Evolutionary conservation across 768 basidiomycete species (phyloP), one percentile per base, ranked within the genome.

Genomic region (Agrocybe praecox): DNA sequence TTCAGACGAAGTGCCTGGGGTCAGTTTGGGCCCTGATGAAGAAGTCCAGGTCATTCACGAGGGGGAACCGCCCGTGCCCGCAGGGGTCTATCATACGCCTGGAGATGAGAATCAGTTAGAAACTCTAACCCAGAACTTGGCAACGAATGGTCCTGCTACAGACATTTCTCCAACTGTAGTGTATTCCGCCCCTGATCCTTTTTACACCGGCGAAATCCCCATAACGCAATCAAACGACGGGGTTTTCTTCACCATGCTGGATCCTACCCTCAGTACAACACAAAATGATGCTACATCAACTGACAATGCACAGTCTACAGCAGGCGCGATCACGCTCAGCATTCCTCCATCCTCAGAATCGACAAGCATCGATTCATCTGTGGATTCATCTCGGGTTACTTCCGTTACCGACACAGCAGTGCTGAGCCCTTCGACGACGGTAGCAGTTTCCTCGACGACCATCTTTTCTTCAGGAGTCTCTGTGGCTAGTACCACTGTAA

Each of bases 1-100:
- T 29, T 53, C 34, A 23, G 49, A 59, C n/a, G 58, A 55, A 48
- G 43, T 51, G 7, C 53, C 53, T 17, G 46, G 55, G 14, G 43
- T 59, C 32, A 54, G 43, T 29, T 53, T 51, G 42, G 58, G 49
- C 19, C 45, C 58, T 19, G 45, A 44, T 26, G 58, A 49, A 1
- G 45, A 43, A 22, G 36, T 51, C 2, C 53, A 54, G 24, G 32
- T 59, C 43, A 34, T 46, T 32, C 46, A 51, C 23, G 58, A 48
- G 18, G 49, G 36, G n/a, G 34, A 44, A 11, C 2, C 17, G 26
- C 15, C 46, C 22, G 49, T 24, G 17, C 19, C 42, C 18, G 33
- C 33, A 26, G 52, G 19, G 24, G 53, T 53, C 5, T 52, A 51
- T 45, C 49, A 46, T 12, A 51, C 55, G 22, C 34, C 44, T 1